phyloP scores from a whole-genome alignment of 257 asterid species.

The Capsicum pubescens region DNA sequence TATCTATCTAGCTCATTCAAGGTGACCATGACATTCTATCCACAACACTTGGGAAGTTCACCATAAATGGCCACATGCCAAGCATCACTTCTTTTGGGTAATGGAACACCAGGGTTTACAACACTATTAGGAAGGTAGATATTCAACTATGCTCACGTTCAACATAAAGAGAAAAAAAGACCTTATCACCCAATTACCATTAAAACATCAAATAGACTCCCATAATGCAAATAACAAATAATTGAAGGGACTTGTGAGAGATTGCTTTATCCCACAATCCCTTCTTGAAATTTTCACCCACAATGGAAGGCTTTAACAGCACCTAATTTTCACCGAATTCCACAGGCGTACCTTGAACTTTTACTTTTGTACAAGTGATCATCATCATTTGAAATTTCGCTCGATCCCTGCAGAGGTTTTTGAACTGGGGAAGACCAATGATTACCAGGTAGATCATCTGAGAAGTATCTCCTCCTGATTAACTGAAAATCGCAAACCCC shows the following conservation, averaged over 20 bases:
- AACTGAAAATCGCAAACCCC: slow-evolving; percentile 55
- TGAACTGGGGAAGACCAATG: slow-evolving; percentile 67
- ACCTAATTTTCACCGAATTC: not conserved
- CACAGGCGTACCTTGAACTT: slow-evolving; percentile 40
- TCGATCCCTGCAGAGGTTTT: slow-evolving; percentile 53
- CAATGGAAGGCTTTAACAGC: not conserved
- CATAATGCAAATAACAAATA: not conserved
- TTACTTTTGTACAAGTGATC: slow-evolving; percentile 64
- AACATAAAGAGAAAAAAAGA: not conserved
- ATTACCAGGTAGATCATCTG: slow-evolving; percentile 81
- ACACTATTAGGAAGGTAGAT: not conserved
- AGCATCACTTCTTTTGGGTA: slow-evolving; percentile 4
- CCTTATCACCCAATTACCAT: not conserved
- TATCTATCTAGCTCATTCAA: not conserved
- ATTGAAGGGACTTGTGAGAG: not conserved
- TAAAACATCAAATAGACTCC: not conserved
- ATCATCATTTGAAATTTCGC: slow-evolving; percentile 78
- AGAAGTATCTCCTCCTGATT: slow-evolving; percentile 96
- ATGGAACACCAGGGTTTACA: not conserved
- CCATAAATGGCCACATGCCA: not conserved
- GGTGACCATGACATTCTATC: not conserved
- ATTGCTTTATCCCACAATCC: not conserved
- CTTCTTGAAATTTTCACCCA: no score
- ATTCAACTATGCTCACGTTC: not conserved
- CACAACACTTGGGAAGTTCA: not conserved